Evolutionary conservation across 140 eudicot species (phyloP), one percentile per base, ranked within the genome.

Genomic region (Flaveria floridana): DNA sequence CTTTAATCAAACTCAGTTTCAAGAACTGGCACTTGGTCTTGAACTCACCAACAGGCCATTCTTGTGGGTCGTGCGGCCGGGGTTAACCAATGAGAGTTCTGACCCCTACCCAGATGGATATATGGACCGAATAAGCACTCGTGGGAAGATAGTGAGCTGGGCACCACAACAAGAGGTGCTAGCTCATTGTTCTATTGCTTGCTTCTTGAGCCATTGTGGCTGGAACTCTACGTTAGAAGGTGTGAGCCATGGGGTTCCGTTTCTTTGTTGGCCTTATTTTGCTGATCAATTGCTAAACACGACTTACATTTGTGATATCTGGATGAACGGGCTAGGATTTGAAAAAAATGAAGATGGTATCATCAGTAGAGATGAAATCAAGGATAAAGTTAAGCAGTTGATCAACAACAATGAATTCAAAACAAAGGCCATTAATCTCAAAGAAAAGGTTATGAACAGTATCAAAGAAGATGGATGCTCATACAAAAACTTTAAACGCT

Each of bases 261-360:
- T 61, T 61, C 67, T 61, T 61, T 61, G 42, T 13, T 61, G 67
- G 67, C 67, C 67, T 61, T 61, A 61, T 14, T 61, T 61, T 61
- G 67, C 18, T 25, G 67, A 61, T 61, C 67, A 61, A 19, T 61
- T 61, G 42, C 67, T 61, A 25, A 61, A 61, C 67, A 26, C 3
- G 19, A 61, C 67, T 13, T 61, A 61, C 42, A 61, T 61, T 61
- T 61, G 67, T 25, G 67, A 61, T 4, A 6, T 61, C 19, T 61
- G 67, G 67, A 61, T 3, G 67, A 61, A 61, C 10, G 67, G 67
- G 2, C 11, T 61, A 3, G 67, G 67, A 14, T 61, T 61, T 26
- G 42, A 61, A 61, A 61, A 61, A 14, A 18, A 61, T 23, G 25
- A 23, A 26, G 6, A 61, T 26, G 42, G 67, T 13, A 13, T 61